Evolutionary conservation across 164 flowering plant species (phyloP).

Genomic region (Echeveria elegans): DNA sequence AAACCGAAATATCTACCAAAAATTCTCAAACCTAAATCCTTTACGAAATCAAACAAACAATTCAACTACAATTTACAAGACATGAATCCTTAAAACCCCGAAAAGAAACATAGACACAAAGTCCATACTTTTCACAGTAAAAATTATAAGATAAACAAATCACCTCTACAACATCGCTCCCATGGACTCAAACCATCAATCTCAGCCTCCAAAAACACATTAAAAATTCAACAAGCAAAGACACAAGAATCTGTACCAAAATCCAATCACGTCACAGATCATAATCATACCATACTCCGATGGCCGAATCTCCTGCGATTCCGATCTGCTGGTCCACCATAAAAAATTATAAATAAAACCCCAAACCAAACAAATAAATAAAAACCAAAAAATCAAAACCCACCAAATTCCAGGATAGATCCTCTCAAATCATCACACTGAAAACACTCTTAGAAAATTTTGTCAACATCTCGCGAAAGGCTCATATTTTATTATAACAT

Average conservation of each 20-base stretch:
- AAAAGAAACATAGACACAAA: background rate
- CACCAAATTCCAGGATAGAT: slow-evolving; percentile 1
- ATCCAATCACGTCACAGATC: slow-evolving; percentile 11
- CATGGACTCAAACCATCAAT: slow-evolving; percentile 2
- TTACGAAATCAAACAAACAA: slow-evolving; percentile 11
- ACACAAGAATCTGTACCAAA: slow-evolving; percentile 20
- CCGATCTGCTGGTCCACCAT: slow-evolving; percentile 71
- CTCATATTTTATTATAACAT: background rate
- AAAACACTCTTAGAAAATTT: slow-evolving; percentile 69
- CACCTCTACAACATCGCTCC: background rate
- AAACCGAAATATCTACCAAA: background rate
- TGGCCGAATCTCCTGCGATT: slow-evolving; percentile 32
- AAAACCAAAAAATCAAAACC: background rate
- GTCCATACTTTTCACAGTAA: background rate
- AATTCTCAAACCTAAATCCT: background rate
- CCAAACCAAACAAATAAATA: background rate
- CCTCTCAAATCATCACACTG: slow-evolving; percentile 61
- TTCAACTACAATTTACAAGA: too few relatives aligned
- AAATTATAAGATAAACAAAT: background rate
- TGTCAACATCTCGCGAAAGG: slow-evolving; percentile 79
- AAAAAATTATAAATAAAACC: slow-evolving; percentile 14
- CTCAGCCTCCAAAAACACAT: background rate
- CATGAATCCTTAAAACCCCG: background rate
- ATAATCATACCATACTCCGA: slow-evolving; percentile 48
- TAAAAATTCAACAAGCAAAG: slow-evolving; percentile 12